Evolutionary conservation across 495 filamentous ascomycete species (phyloP).

Genomic region (Penicillium lividum): DNA sequence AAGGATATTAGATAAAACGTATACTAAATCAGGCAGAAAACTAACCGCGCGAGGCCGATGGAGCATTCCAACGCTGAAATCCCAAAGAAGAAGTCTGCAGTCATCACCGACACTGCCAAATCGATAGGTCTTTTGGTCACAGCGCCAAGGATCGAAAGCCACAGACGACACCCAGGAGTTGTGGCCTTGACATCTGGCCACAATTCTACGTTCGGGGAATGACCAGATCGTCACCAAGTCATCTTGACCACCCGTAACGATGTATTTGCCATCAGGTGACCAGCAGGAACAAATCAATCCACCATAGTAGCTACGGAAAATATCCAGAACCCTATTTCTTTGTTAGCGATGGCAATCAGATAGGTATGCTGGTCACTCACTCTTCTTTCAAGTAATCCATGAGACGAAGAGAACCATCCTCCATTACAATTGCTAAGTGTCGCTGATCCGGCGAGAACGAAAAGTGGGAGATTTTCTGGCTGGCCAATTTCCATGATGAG

Average conservation of each 20-base stretch:
- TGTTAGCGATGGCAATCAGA: conserved; percentile 16
- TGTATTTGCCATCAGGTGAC: conserved; percentile 96
- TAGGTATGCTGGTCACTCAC: conserved; percentile 47
- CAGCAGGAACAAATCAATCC: conserved; percentile 91
- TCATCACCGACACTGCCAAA: conserved; percentile 97
- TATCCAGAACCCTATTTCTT: conserved; percentile 66
- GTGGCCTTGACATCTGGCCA: conserved; percentile 92
- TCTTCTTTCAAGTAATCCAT: conserved; percentile 91
- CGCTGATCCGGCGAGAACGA: conserved; percentile 83
- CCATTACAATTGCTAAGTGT: conserved; percentile 88
- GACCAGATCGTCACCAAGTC: conserved; percentile 95
- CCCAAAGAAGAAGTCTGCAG: conserved; percentile 86
- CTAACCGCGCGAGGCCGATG: conserved; percentile 81
- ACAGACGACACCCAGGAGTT: conserved; percentile 93
- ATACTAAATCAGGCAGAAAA: conserved; percentile 1
- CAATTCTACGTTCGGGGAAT: conserved; percentile 75
- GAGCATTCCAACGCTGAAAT: conserved; percentile 96
- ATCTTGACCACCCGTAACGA: conserved; percentile 93
- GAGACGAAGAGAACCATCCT: conserved; percentile 85
- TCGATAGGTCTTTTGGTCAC: conserved; percentile 89
- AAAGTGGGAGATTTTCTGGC: conserved; percentile 84
- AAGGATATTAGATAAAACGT: conserved; percentile 18
- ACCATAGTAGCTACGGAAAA: conserved; percentile 91
- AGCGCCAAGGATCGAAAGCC: conserved; percentile 94
- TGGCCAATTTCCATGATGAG: conserved; percentile 85